Percentiles rank a stretch among this genome's conserved stretches.
Evolutionary conservation across 192 early-diverging fungal species (phyloP).

Genomic region (Tieghemiomyces parasiticus): DNA sequence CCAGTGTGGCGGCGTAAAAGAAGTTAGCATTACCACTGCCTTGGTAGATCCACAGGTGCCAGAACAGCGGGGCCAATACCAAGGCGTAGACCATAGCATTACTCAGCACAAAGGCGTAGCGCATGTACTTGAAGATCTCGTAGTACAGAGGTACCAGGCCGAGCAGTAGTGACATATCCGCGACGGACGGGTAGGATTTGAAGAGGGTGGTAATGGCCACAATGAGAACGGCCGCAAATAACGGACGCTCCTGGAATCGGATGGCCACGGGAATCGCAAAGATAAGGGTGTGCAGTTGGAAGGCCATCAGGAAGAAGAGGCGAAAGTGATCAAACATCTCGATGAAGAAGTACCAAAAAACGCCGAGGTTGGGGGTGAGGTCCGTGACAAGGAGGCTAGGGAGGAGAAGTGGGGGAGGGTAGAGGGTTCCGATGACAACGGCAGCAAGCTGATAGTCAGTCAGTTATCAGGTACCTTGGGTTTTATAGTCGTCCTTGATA

Average conservation of each 20-base stretch:
- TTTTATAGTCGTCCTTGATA: too few relatives aligned
- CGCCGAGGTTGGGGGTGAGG: conserved; percentile 87
- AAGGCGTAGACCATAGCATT: conserved; percentile 59
- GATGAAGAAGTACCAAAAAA: conserved; percentile 99
- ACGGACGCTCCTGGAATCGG: conserved; percentile 53
- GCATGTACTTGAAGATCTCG: conserved; percentile 85
- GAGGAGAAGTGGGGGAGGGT: too few relatives aligned
- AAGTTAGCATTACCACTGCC: conserved; percentile 98
- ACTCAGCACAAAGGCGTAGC: conserved; percentile 56
- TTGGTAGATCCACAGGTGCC: conserved; percentile 89
- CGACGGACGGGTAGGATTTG: conserved; percentile 87
- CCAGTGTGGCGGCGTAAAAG: conserved; percentile 91
- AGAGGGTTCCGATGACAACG: too few relatives aligned
- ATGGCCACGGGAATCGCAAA: conserved; percentile 76
- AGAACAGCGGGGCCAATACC: conserved; percentile 76
- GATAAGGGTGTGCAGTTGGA: conserved; percentile 85
- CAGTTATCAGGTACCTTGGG: too few relatives aligned
- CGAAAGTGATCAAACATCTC: conserved; percentile 99
- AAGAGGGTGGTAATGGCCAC: conserved; percentile 68
- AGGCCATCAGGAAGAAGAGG: conserved; percentile 80
- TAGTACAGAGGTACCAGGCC: conserved; percentile 62
- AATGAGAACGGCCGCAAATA: conserved; percentile 60
- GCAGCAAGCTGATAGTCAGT: too few relatives aligned
- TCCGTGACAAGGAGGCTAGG: conserved; percentile 62
- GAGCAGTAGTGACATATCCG: conserved; percentile 72